Percentiles rank a stretch among this genome's conserved stretches.
Conservation (phyloP, 306 rosid genomes). For the Medicago arabica region DNA sequence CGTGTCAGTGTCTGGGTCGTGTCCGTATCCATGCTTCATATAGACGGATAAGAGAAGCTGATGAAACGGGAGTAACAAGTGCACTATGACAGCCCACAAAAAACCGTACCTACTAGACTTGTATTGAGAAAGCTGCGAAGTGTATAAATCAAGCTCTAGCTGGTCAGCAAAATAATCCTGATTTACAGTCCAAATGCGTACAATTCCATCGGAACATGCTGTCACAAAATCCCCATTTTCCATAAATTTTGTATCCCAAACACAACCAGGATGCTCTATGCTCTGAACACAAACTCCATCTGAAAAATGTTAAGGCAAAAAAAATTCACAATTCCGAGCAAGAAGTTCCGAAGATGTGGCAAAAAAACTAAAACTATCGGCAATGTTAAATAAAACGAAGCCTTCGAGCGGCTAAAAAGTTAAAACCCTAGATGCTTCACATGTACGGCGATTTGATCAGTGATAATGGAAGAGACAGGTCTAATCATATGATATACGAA, state of each 20-base stretch:
- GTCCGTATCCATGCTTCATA: too few relatives aligned
- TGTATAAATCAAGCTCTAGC: slow-evolving; percentile 69
- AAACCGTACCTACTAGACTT: slow-evolving; percentile 74
- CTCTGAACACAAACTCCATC: slow-evolving; percentile 94
- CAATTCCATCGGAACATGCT: slow-evolving; percentile 93
- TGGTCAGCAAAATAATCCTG: slow-evolving; percentile 73
- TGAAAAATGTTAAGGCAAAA: slow-evolving; percentile 44
- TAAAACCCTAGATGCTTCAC: slow-evolving; percentile 1
- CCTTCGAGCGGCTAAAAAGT: slow-evolving; percentile 2
- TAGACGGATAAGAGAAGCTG: slow-evolving; percentile 36
- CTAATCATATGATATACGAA: slow-evolving; percentile 23
- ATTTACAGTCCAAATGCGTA: slow-evolving; percentile 78
- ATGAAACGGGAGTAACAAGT: slow-evolving; percentile 16
- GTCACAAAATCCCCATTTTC: slow-evolving; percentile 96
- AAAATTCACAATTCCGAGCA: slow-evolving; percentile 11
- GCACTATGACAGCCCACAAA: slow-evolving; percentile 34
- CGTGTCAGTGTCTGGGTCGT: too few relatives aligned
- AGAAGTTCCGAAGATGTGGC: slow-evolving; percentile 28
- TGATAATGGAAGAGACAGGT: slow-evolving; percentile 32
- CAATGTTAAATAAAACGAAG: slow-evolving; percentile 7
- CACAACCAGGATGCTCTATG: slow-evolving; percentile 98
- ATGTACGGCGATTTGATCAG: slow-evolving; percentile 7
- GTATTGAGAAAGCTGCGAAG: slow-evolving; percentile 72
- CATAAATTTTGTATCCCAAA: slow-evolving; percentile 96
- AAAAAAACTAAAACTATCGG: background rate